phyloP scores from a whole-genome alignment of 192 early-diverging fungal species.

The Geosiphon pyriformis region DNA sequence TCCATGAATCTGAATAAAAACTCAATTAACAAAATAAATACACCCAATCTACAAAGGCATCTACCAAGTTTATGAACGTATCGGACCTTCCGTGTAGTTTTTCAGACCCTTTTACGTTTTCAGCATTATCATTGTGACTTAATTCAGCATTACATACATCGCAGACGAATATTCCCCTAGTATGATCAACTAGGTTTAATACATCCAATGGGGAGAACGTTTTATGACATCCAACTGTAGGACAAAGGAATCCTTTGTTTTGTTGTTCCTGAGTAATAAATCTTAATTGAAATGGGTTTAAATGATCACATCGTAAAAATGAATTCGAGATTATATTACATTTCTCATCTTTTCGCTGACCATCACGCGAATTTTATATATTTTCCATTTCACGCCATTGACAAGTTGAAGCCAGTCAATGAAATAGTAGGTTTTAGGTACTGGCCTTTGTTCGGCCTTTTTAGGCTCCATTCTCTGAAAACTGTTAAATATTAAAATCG shows the following conservation, averaged over 20 bases:
- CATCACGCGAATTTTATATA: conserved; percentile 72
- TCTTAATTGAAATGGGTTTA: background rate
- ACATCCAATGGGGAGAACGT: conserved; percentile 60
- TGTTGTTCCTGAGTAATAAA: conserved; percentile 55
- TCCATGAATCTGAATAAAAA: conserved; percentile 51
- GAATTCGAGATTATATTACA: conserved; percentile 24
- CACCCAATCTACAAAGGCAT: background rate
- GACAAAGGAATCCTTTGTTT: conserved; percentile 65
- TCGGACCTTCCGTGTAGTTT: conserved; percentile 48
- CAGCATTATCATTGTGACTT: conserved; percentile 58
- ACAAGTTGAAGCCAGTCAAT: conserved; percentile 93
- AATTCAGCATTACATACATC: conserved; percentile 54
- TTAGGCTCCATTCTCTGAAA: conserved; percentile 47
- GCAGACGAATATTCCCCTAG: conserved; percentile 47
- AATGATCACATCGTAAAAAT: background rate
- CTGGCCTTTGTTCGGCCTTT: conserved; percentile 50
- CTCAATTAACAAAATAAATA: background rate
- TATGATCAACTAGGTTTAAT: conserved; percentile 40
- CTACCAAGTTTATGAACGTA: too few relatives aligned
- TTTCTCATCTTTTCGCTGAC: conserved; percentile 53
- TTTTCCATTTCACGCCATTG: conserved; percentile 87
- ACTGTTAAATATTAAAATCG: conserved; percentile 24
- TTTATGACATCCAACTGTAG: conserved; percentile 45
- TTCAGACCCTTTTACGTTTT: conserved; percentile 50
- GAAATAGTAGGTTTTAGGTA: conserved; percentile 72